A percentile compares a stretch with the other conserved stretches of the same genome.
Evolutionary conservation across 495 filamentous ascomycete genomes (phyloP).

Genomic region (Astrothelium macrocarpum): DNA sequence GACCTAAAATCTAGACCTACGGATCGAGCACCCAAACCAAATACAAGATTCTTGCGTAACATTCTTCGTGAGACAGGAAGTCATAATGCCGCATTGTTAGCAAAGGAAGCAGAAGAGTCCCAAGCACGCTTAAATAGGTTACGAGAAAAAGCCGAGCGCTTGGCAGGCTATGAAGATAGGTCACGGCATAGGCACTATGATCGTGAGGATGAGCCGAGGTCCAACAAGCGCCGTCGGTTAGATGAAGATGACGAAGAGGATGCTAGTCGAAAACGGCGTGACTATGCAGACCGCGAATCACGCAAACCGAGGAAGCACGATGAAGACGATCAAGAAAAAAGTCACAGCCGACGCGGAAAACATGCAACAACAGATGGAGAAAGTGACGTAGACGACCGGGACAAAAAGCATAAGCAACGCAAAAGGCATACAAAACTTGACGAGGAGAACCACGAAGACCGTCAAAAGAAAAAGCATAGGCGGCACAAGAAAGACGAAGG

Average conservation of each 20-base stretch:
- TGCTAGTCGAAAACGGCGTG: not conserved
- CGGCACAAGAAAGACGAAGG: not conserved
- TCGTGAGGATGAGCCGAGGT: conserved; percentile 33
- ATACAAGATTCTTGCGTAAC: conserved; percentile 79
- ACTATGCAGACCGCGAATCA: not conserved
- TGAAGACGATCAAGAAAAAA: not conserved
- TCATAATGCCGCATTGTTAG: conserved; percentile 80
- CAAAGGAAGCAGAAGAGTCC: conserved; percentile 64
- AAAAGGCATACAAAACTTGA: not conserved
- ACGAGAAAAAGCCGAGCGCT: conserved; percentile 17
- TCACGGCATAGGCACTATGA: conserved; percentile 36
- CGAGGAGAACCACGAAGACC: not conserved
- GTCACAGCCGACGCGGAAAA: not conserved
- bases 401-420: not conserved
- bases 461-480: not conserved
- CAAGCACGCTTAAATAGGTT: conserved; percentile 48
- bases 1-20: conserved; percentile 35
- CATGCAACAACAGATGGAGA: not conserved
- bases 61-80: conserved; percentile 80
- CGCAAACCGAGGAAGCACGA: not conserved
- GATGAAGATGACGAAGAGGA: conserved; percentile 10
- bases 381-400: not conserved
- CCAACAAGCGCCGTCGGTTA: conserved; percentile 15
- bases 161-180: conserved; percentile 14
- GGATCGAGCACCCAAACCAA: conserved; percentile 71